phyloP scores from a whole-genome alignment of 768 basidiomycete species.

The Panellus pusillus region DNA sequence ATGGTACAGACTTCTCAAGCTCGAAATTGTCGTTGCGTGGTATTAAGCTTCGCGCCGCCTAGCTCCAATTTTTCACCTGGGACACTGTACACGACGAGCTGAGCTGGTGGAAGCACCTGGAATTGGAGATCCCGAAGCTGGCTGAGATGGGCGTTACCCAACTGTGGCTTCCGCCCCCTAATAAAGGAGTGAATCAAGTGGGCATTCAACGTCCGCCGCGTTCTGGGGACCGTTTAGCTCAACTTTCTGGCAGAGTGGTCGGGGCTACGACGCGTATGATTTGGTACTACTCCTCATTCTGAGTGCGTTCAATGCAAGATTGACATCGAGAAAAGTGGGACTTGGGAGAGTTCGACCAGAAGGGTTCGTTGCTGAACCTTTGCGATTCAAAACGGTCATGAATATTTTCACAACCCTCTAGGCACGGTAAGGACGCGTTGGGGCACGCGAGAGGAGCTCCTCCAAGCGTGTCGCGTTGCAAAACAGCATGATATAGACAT shows the following conservation, averaged over 20 bases:
- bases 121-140: constrained; percentile 61
- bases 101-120: constrained; percentile 84
- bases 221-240: not conserved
- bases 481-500: constrained; percentile 69
- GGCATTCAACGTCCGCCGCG: constrained; percentile 13
- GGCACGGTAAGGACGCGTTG: constrained; percentile 67
- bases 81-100: constrained; percentile 52
- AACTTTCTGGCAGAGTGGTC: constrained; percentile 48
- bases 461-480: constrained; percentile 69
- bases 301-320: not conserved
- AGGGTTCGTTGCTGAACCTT: constrained; percentile 36
- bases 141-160: constrained; percentile 74
- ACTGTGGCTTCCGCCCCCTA: constrained; percentile 81
- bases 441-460: constrained; percentile 82
- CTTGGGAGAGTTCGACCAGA: constrained; percentile 81
- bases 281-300: constrained; percentile 45
- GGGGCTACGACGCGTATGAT: constrained; percentile 87
- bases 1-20: constrained; percentile 51
- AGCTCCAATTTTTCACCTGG: constrained; percentile 90
- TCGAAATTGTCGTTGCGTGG: not conserved
- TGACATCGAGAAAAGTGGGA: constrained; percentile 62
- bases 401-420: not conserved
- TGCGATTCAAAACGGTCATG: not conserved
- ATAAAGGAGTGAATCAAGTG: constrained; percentile 71
- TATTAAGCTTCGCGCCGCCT: not conserved